Base-by-base conservation (phyloP, 768 basidiomycete genomes). In the Ephemerocybe angulata region DNA sequence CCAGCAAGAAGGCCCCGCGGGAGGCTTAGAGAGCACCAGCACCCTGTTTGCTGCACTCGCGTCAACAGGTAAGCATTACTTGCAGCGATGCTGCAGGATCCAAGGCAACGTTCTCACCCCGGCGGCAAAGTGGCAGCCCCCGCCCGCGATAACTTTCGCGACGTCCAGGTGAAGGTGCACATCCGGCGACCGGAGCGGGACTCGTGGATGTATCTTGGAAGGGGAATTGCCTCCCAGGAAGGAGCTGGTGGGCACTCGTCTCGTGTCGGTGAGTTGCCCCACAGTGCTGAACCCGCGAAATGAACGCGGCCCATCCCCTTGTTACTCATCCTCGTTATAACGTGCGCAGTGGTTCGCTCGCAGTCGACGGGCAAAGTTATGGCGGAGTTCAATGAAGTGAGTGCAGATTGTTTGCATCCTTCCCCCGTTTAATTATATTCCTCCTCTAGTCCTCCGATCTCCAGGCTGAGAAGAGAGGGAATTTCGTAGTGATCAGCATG, bases 381-480 rank as follows among this genome's bases (percentile, higher is more conserved):
- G 67, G 75, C 82, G 11, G 76, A 82, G 29, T 92, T 92, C 60
- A 76, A 77, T 65, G 89, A 90, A 76, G 88, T 86, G 52, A 58
- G 80, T 69, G 12, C 30, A 41, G 49, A 47, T 52, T 27, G 21
- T 49, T 25, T 11, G 24, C 11, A 21, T 38, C 1, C 5, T 38
- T 49, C 52, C 40, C 50, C 49, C 50, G 11, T 33, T 22, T 38
- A 50, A 58, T 24, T 19, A 12, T 11, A 17, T 13, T 35, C 43
- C 46, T 19, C 4, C 15, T 24, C 21, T 54, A 88, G 86, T 65
- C 75, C 22, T 82, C 82, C 54, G 85, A 91, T 65, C 70, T 92
- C 33, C 88, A 91, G 72, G 90, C 89, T 17, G 90, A 93, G 70
- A 89, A 88, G 70, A 81, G 90, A 59, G 90, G 90, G 50, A 92